Base-by-base conservation (phyloP, 192 early-diverging fungal species). In the Spinellus fusiger region DNA sequence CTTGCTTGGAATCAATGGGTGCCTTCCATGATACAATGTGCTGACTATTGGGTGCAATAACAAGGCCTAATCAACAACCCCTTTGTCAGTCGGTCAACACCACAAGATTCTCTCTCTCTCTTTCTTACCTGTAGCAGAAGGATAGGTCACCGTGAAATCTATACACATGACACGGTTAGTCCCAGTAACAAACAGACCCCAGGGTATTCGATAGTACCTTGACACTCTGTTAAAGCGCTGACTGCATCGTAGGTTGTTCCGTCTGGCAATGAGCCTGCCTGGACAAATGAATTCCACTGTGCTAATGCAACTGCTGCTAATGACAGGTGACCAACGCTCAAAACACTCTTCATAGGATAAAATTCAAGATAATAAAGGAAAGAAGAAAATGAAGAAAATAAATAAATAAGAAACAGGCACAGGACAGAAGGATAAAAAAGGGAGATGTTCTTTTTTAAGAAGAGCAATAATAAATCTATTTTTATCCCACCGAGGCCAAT, bases 81-180 rank as follows among this genome's bases (percentile, higher is more conserved):
- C 27, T 25, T 44, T 46, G n/a, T 25, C n/a, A 38, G 10, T 15
- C 20, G 23, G 54, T 38, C 54, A 56, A 56, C 16, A 38, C 22
- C 35, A 35, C 33, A 56, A 54, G 18, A 29, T 29, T 33, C 15
- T 13, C n/a, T 29, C 31, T 22, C 22, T 40, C 25, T 56, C 34
- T 9, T 22, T 33, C 26, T 37, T 61, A 61, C 59, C 59, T 33
- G 59, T 18, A 5, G 49, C 25, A 25, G 49, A 15, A n/a, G 59
- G 59, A 51, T 38, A 61, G 22, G 49, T 61, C 48, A 61, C 37
- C 51, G 15, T 34, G 10, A 61, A 61, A 6, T 22, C 59, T 61
- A 52, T 5, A 12, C n/a, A 35, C 18, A 15, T 57, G 23, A 37
- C 0, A 54, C 23, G 0, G 26, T 51, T 51, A 25, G 27, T 23